Conservation (phyloP, 352 stramenopile species). For the Globisporangium barbulae region DNA sequence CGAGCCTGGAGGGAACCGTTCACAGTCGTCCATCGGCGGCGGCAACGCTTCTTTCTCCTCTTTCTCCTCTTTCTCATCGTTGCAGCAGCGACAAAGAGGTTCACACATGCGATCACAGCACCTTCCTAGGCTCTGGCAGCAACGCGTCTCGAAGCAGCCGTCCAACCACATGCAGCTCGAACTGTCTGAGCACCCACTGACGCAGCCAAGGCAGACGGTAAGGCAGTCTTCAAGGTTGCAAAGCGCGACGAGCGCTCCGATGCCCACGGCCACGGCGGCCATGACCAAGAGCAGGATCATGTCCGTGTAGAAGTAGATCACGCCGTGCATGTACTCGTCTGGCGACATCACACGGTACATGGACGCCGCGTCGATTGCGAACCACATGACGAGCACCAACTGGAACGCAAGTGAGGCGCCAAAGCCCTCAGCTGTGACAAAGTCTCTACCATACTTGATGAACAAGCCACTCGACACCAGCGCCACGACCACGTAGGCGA, state of each 20-base stretch:
- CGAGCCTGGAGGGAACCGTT: background rate
- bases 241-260: conserved; percentile 2
- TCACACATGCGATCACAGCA: background rate
- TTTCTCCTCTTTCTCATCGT: background rate
- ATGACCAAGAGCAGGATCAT: conserved; percentile 48
- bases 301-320: conserved; percentile 68
- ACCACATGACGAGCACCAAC: conserved; percentile 49
- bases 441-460: conserved; percentile 21
- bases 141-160: background rate
- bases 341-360: conserved; percentile 61
- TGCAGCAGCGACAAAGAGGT: background rate
- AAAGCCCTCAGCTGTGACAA: conserved; percentile 36
- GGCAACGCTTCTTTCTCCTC: background rate
- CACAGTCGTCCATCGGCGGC: background rate
- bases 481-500: conserved; percentile 28
- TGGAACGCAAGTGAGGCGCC: conserved; percentile 37
- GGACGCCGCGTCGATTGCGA: conserved; percentile 44
- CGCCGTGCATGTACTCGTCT: conserved; percentile 65
- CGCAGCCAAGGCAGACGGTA: background rate
- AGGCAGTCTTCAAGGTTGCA: background rate
- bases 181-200: too few species aligned
- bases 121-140: background rate
- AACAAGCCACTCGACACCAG: conserved; percentile 25
- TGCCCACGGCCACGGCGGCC: conserved; percentile 31
- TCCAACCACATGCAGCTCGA: background rate